Evolutionary conservation across 305 asterid genomes (phyloP), one percentile per base, ranked within the genome.

Genomic region (Nicotiana rustica): DNA sequence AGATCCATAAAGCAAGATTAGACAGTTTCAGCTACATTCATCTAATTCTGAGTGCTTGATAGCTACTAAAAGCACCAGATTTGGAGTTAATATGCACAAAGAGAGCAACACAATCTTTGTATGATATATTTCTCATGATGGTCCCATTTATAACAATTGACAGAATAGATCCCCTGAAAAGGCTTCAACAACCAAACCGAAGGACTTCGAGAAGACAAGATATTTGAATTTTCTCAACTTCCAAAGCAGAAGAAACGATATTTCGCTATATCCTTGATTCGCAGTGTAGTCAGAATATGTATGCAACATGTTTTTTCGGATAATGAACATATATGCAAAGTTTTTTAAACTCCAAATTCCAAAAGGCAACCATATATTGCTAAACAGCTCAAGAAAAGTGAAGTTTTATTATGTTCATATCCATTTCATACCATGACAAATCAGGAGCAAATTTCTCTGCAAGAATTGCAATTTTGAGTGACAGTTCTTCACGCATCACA

Each of bases 401-500:
- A 75, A 29, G 47, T 52, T 75, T 15, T 44, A 52, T 15, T 49
- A 25, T 15, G 62, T 47, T 12, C 13, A 44, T 19, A 21, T 71
- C 36, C 21, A 73, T 73, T 47, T 73, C 94, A 82, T 95, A 97
- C 99, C 99, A 97, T 67, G 99, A 93, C 86, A 97, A 87, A 89
- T 97, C 99, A 35, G 98, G 99, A 70, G 99, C 99, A 87, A 97
- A 97, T 86, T 97, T 97, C 94, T 97, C 99, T 2, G 99, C 96
- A 10, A 97, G 96, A 89, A 95, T 97, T 78, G 98, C 98, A 88
- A 95, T 95, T 90, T 95, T 97, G 36, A 93, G 94, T n/a, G 98
- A 86, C 87, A 95, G 84, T 81, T 97, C 99, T 88, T 93, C 98
- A 78, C 98, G 97, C 98, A 97, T 95, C 70, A 93, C 97, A 83